Evolutionary conservation across 345 rosid genomes (phyloP), one percentile per base, ranked within the genome.

Genomic region (Corchorus capsularis): DNA sequence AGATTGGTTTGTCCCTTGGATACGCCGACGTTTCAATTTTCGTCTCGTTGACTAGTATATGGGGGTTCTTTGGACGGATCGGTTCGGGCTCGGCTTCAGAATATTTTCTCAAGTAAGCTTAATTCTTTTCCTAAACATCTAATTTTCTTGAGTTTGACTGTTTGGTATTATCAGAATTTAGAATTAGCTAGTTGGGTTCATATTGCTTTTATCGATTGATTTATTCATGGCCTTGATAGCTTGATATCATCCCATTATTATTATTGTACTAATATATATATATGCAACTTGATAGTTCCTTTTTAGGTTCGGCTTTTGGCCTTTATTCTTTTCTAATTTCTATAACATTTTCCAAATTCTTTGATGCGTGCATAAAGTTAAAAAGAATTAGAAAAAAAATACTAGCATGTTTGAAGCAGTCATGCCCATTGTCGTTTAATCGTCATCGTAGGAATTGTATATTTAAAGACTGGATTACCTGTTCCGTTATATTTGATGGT

Each of bases 61-160:
- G 93, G 93, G 99, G 99, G 0, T 93, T 96, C 79, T 96, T 96
- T 27, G 99, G 99, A 0, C 83, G 99, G 34, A 93, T 96, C 72
- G 49, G 84, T 49, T 93, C 99, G 46, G 99, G 99, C 20, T 77
- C 90, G 0, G 88, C 88, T 10, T 96, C 99, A 1, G 99, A 96
- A 78, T 78, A 89, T 77, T 87, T 87, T 32, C 75, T 96, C 85
- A 91, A 82, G 96, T 91, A 86, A 86, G 96, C 50, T 43, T 2
- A 13, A 2, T 59, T 64, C 11, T 12, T 34, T 34, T 13, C 46
- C 67, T 13, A 22, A 27, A 14, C 2, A 56, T 6, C 3, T 4
- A 5, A 16, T 52, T 46, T 2, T 52, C 43, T 41, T 27, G 22
- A 39, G 20, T 39, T 9, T 54, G 22, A 7, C 7, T 16, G 7